Percentiles rank a stretch among this genome's conserved stretches.
phyloP scores from a whole-genome alignment of 1,284 basidiomycete species.

The Laetiporus sulphureus region DNA sequence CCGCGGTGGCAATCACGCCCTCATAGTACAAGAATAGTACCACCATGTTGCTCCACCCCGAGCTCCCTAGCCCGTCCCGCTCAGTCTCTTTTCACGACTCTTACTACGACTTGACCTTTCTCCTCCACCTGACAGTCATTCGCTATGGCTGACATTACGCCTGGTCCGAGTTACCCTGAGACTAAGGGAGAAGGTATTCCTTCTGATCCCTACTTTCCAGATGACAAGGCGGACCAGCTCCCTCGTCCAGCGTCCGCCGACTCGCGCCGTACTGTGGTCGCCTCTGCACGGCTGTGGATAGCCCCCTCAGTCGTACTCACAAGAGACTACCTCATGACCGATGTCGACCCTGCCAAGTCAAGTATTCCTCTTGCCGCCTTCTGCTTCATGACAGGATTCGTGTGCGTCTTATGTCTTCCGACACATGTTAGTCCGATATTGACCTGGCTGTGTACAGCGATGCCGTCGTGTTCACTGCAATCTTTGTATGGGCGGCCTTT shows the following conservation, averaged over 20 bases:
- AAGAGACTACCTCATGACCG: slow-evolving; percentile 30
- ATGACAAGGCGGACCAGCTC: slow-evolving; percentile 16
- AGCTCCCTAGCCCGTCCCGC: slow-evolving; percentile 5
- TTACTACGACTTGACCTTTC: not conserved
- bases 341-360: slow-evolving; percentile 57
- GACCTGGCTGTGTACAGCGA: slow-evolving; percentile 36
- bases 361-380: slow-evolving; percentile 62
- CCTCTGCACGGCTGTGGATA: slow-evolving; percentile 20
- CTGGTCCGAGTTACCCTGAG: not conserved
- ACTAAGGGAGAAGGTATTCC: slow-evolving; percentile 5
- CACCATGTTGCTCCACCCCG: slow-evolving; percentile 2
- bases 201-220: slow-evolving; percentile 14
- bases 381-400: slow-evolving; percentile 85
- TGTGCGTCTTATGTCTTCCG: slow-evolving; percentile 36
- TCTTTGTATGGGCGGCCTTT: slow-evolving; percentile 85
- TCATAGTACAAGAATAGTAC: slow-evolving; percentile 11
- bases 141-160: not conserved
- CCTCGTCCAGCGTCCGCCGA: slow-evolving; percentile 17
- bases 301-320: slow-evolving; percentile 21
- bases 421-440: slow-evolving; percentile 3
- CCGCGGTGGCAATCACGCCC: slow-evolving; percentile 14
- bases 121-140: slow-evolving; percentile 3
- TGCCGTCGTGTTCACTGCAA: slow-evolving; percentile 70
- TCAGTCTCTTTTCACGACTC: not conserved
- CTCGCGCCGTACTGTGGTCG: slow-evolving; percentile 12